Evolutionary conservation across 2,329 filamentous ascomycete species (phyloP).

Genomic region (Alternaria postmessia): DNA sequence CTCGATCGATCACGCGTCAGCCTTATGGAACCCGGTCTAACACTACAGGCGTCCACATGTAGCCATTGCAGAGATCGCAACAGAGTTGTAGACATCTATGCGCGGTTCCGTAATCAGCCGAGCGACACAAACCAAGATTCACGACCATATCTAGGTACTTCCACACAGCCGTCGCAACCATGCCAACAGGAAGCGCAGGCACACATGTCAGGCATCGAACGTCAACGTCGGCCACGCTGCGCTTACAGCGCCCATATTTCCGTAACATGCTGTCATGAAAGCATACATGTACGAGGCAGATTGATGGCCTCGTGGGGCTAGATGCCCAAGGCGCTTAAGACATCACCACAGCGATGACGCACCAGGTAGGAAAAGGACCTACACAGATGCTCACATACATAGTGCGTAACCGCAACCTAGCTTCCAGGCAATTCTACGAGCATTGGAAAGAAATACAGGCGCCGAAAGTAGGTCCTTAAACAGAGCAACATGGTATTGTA

Average conservation of each 20-base stretch:
- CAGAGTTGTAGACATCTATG: neutral
- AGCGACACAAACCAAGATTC: neutral
- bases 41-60: neutral
- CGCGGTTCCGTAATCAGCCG: neutral
- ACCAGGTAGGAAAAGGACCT: constrained; percentile 4
- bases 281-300: neutral
- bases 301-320: neutral
- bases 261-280: neutral
- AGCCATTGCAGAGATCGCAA: neutral
- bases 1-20: neutral
- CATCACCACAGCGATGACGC: neutral
- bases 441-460: constrained; percentile 49
- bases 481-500: constrained; percentile 44
- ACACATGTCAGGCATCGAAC: neutral
- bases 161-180: neutral
- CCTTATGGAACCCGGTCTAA: neutral
- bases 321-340: neutral
- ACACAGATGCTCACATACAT: constrained; percentile 29
- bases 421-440: constrained; percentile 44
- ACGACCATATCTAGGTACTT: neutral
- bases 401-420: constrained; percentile 21
- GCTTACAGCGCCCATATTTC: neutral
- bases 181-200: neutral
- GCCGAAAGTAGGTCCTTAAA: constrained; percentile 47
- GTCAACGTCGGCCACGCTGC: neutral